Evolutionary conservation across 768 basidiomycete genomes (phyloP), one percentile per base, ranked within the genome.

Genomic region (Rhodotorula diobovata): DNA sequence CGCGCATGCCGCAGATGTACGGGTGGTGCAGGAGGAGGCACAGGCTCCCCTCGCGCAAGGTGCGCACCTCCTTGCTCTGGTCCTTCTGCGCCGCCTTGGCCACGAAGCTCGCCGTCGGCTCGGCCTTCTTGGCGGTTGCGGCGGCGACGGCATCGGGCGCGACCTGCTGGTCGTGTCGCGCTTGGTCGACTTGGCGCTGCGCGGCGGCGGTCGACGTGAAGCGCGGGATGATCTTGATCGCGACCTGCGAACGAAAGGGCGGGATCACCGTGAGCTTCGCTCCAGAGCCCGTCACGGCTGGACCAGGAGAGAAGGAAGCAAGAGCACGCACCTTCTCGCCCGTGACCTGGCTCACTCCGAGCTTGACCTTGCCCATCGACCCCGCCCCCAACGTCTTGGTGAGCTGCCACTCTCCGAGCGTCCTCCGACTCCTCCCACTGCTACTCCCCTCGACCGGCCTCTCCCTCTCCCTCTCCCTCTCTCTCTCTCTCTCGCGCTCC

Each of bases 301-400:
- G 60, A 56, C 35, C 66, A 57, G 20, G 57, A 35, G 37, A 61
- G 18, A 2, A 23, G 46, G 28, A 39, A 43, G 28, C 21, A 48
- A 15, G 14, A 4, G n/a, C 14, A 83, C 87, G 75, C 77, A 94
- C 95, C 87, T 94, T 95, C 82, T 97, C 94, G 37, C 90, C 90
- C 2, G 91, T 90, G 73, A 87, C 78, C 71, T 89, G 90, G 81
- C 94, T 91, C 30, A 89, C 89, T 6, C 92, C 95, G 20, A 98
- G 86, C 84, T 97, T 99, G 78, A 99, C 95, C 81, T 97, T 97
- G 75, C 95, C 95, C 95, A 99, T 99, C 80, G 90, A 93, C 48
- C 95, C 95, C 32, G 94, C 95, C 35, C 95, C 95, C 53, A 99
- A 85, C 10, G 95, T 96, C 85, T 97, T 98, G 78, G 90, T 90